Evolutionary conservation across 2,329 filamentous ascomycete species (phyloP).

Genomic region (Eutypa lata): DNA sequence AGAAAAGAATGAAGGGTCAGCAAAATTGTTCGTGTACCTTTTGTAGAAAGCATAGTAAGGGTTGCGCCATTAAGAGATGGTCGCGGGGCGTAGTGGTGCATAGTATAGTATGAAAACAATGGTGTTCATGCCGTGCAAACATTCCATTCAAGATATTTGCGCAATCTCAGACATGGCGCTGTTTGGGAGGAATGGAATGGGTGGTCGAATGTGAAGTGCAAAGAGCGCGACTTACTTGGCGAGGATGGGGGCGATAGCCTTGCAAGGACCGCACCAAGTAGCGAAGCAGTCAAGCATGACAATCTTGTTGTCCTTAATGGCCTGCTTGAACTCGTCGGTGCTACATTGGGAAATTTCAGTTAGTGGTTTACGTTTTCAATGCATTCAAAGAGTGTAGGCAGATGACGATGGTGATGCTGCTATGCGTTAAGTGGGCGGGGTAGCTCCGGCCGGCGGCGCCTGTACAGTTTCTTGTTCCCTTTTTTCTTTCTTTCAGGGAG

Average conservation of each 20-base stretch:
- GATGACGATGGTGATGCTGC: neutral
- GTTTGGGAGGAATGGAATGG: constrained; percentile 8
- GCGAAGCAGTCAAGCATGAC: constrained; percentile 86
- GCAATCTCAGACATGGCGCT: no score
- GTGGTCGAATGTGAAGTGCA: constrained; percentile 6
- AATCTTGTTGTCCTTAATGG: constrained; percentile 43
- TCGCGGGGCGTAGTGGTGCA: no score
- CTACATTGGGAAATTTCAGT: constrained; percentile 17
- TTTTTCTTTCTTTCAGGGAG: no score
- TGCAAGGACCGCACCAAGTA: constrained; percentile 93
- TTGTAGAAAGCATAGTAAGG: no score
- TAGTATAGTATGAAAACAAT: no score
- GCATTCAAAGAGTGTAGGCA: neutral
- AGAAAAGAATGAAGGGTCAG: neutral
- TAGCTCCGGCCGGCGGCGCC: neutral
- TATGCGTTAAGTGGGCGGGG: neutral
- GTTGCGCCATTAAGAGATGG: no score
- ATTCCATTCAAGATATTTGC: no score
- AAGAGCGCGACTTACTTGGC: constrained; percentile 50
- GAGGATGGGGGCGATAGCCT: constrained; percentile 77
- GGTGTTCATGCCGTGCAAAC: no score
- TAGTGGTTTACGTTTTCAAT: neutral
- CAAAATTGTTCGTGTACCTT: neutral
- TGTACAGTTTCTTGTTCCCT: no score
- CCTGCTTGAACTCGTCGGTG: constrained; percentile 25